phyloP scores from a whole-genome alignment of 2,329 filamentous ascomycete genomes.

The Rhynchosporium graminicola region DNA sequence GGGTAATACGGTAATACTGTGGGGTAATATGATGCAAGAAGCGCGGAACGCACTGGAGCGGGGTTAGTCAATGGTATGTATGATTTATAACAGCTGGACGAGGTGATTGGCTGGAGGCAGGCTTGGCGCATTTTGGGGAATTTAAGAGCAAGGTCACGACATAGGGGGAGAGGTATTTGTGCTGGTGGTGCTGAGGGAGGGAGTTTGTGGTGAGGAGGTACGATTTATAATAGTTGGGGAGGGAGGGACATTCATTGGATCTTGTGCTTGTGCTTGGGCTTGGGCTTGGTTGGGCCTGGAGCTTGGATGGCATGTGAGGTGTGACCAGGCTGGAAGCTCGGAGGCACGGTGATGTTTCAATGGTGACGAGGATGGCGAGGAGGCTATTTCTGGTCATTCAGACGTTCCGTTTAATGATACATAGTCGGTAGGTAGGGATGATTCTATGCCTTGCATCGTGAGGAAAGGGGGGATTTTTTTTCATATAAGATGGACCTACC shows the following conservation, averaged over 20 bases:
- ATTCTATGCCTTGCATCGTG: slow-evolving; percentile 10
- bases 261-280: neutral
- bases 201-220: neutral
- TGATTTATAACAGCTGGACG: slow-evolving; percentile 29
- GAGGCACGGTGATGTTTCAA: slow-evolving; percentile 9
- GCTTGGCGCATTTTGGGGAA: slow-evolving; percentile 9
- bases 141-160: neutral
- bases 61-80: slow-evolving; percentile 24
- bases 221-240: slow-evolving; percentile 19
- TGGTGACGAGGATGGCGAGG: slow-evolving; percentile 12
- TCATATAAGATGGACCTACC: neutral
- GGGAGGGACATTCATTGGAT: slow-evolving; percentile 16
- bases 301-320: neutral
- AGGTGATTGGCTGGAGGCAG: slow-evolving; percentile 1
- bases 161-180: neutral
- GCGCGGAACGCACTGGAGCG: no score
- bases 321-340: neutral
- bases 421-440: neutral
- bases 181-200: neutral
- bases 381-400: neutral
- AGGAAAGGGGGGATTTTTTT: neutral
- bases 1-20: neutral
- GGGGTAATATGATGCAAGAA: slow-evolving; percentile 8
- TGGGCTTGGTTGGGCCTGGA: neutral
- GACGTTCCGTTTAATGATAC: neutral